Base-by-base conservation (phyloP, 129 eudicot species). In the Artemisia annua region DNA sequence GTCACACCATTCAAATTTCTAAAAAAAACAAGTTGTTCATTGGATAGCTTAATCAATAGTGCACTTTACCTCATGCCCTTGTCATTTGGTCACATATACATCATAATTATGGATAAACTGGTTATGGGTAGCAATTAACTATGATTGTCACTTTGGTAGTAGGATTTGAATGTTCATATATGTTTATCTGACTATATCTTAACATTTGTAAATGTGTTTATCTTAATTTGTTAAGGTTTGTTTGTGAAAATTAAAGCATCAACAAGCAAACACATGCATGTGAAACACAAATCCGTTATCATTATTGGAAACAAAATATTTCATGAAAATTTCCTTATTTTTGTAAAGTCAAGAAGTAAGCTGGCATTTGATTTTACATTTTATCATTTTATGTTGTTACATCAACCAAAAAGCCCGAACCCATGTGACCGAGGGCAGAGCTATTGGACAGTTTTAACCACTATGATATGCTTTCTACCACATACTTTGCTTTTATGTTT, bases 21-120 rank as follows among this genome's bases (percentile, higher is more conserved):
- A 71, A 67, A 32, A 32, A 22, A 19, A 19, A 67, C 77, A 82
- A 77, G 69, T 71, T 73, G 68, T 13, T 59, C 26, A 72, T 49
- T 81, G 39, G 71, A 71, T 63, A 74, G 32, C 20, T 17, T 3
- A 35, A 52, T 14, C 18, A 43, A 19, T 43, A 55, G 77, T 85
- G 89, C 83, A 8, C 28, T 75, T 66, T 81, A 73, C 81, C 71
- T 85, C 86, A 67, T 75, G 70, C 55, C 62, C 67, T 75, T 78
- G 82, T 81, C 89, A 85, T 58, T 71, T 52, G 52, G 66, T 48
- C 81, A 62, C 17, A 48, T 56, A 61, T 73, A 11, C 46, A 55
- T 39, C 46, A 39, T 39, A 39, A 39, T n/a, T 39, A 16, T 61
- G 60, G 43, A 60, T 15, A 13, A 67, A 50, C 49, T 39, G 46